Evolutionary conservation across 2,329 filamentous ascomycete genomes (phyloP).

Genomic region (Podosphaera aphanis): DNA sequence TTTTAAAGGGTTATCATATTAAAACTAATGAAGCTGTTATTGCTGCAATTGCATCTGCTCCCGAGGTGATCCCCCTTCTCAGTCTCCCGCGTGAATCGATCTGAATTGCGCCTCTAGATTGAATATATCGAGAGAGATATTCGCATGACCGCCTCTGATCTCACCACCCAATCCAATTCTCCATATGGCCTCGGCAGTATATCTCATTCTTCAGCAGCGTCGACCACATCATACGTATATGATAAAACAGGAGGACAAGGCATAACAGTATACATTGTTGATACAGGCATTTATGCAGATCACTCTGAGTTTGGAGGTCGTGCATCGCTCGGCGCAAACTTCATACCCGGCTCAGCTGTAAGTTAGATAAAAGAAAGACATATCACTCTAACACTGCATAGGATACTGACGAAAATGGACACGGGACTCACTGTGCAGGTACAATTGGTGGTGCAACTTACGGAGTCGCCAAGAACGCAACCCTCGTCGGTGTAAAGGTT

Average conservation of each 20-base stretch:
- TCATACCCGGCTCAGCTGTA: constrained; percentile 14
- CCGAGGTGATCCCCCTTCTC: constrained; percentile 8
- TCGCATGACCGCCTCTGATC: constrained; percentile 14
- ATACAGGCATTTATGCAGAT: constrained; percentile 16
- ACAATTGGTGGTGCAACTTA: constrained; percentile 19
- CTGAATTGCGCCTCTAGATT: constrained; percentile 5
- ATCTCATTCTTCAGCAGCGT: constrained; percentile 10
- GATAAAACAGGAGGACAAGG: constrained; percentile 16
- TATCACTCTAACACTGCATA: constrained; percentile 4
- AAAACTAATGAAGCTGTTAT: constrained; percentile 11
- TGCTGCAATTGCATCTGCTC: constrained; percentile 11
- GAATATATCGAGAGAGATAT: constrained; percentile 14
- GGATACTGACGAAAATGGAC: constrained; percentile 19
- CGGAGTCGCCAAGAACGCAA: constrained; percentile 19
- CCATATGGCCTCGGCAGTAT: constrained; percentile 16
- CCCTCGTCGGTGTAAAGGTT: constrained; percentile 20
- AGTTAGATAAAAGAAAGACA: constrained; percentile 3
- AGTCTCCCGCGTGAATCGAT: neutral
- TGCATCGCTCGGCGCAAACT: constrained; percentile 16
- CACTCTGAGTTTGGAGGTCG: constrained; percentile 19
- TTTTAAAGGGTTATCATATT: constrained; percentile 13
- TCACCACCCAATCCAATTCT: constrained; percentile 10
- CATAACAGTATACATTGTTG: constrained; percentile 17
- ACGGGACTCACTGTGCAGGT: constrained; percentile 21
- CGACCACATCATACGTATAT: constrained; percentile 15